Conservation (phyloP, 306 rosid genomes). For the Citrullus colocynthis region DNA sequence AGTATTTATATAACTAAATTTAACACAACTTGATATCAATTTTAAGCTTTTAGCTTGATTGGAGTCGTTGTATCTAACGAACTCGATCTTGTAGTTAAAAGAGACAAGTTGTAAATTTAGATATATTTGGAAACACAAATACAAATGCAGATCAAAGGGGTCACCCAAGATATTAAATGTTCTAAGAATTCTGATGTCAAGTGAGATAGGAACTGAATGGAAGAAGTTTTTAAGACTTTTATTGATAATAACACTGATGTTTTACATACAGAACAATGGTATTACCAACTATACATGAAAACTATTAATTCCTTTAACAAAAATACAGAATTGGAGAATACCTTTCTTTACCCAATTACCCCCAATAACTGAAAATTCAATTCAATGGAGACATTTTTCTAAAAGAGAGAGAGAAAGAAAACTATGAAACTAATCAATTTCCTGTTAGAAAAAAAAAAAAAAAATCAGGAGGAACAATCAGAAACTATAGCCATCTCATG, state of each 20-base stretch:
- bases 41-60: too few relatives aligned
- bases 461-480: slow-evolving; percentile 2
- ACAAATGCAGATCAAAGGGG: not conserved
- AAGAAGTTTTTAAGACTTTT: not conserved
- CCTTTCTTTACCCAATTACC: not conserved
- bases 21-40: too few relatives aligned
- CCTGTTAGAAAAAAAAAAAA: not conserved
- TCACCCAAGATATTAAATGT: not conserved
- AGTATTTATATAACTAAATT: too few relatives aligned
- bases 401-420: not conserved
- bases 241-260: slow-evolving; percentile 1
- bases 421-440: slow-evolving; percentile 6
- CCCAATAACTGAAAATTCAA: not conserved
- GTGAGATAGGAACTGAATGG: not conserved
- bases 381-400: not conserved
- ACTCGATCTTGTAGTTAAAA: not conserved
- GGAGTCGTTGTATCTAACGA: not conserved
- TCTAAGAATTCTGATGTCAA: not conserved
- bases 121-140: not conserved
- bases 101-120: not conserved
- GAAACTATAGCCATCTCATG: slow-evolving; percentile 1
- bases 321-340: slow-evolving; percentile 6
- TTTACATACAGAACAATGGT: slow-evolving; percentile 9
- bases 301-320: not conserved
- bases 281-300: slow-evolving; percentile 1